These are phyloP conservation scores for Leccinum fibrillosum DNA, from an alignment of 768 basidiomycete species.

Conservation along the genomic window DNA sequence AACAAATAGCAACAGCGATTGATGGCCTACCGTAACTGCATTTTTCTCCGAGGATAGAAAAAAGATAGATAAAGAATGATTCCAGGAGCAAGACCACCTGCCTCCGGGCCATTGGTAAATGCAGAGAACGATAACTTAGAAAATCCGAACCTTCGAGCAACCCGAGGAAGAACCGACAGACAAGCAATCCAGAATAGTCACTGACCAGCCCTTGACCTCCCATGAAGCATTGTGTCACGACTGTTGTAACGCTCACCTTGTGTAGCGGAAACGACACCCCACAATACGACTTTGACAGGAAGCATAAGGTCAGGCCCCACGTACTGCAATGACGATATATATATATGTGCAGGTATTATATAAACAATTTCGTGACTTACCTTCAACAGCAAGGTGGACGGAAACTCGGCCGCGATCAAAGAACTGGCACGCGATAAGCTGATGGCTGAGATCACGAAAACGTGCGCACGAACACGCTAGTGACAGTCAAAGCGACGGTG, in stretches of 20 bases:
- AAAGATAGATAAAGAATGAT: slow-evolving; percentile 55
- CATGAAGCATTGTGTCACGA: background rate
- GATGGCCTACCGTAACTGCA: slow-evolving; percentile 18
- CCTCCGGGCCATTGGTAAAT: background rate
- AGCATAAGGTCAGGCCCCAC: slow-evolving; percentile 55
- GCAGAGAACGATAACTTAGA: background rate
- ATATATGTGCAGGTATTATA: background rate
- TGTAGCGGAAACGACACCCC: slow-evolving; percentile 60
- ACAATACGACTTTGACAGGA: slow-evolving; percentile 51
- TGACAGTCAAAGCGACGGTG: slow-evolving; percentile 30
- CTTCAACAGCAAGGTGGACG: slow-evolving; percentile 58
- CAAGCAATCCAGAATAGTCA: slow-evolving; percentile 51
- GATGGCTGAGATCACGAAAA: background rate
- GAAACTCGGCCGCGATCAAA: slow-evolving; percentile 55
- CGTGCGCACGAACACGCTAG: slow-evolving; percentile 21
- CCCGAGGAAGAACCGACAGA: slow-evolving; percentile 49
- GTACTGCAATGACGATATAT: slow-evolving; percentile 15
- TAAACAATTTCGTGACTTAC: slow-evolving; percentile 11
- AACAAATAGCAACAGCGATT: background rate
- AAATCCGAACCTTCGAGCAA: slow-evolving; percentile 51
- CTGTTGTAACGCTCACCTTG: slow-evolving; percentile 43
- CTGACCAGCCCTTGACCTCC: slow-evolving; percentile 39
- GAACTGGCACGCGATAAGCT: slow-evolving; percentile 27
- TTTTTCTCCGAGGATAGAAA: slow-evolving; percentile 35
- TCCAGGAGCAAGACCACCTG: slow-evolving; percentile 59